Conservation (phyloP, 1,284 basidiomycete species). For the Stygiomarasmius scandens region DNA sequence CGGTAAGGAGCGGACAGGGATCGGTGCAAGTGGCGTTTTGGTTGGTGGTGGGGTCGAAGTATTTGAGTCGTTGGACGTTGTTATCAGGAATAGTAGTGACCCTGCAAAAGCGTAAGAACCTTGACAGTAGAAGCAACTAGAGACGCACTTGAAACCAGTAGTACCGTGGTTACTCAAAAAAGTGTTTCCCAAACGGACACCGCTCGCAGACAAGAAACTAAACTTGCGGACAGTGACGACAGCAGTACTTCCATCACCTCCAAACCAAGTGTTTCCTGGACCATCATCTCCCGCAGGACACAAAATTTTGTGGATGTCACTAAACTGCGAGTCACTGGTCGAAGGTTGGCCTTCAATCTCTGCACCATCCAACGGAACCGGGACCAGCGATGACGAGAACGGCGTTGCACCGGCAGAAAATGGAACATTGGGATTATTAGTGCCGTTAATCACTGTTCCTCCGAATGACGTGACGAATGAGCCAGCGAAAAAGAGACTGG, state of each 20-base stretch:
- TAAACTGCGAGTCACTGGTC: slow-evolving; percentile 64
- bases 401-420: slow-evolving; percentile 79
- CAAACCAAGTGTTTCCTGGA: slow-evolving; percentile 84
- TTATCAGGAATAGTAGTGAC: slow-evolving; percentile 90
- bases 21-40: slow-evolving; percentile 73
- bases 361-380: slow-evolving; percentile 73
- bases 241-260: slow-evolving; percentile 68
- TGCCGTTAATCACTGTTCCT: slow-evolving; percentile 54
- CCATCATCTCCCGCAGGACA: slow-evolving; percentile 86
- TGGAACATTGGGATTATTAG: slow-evolving; percentile 77
- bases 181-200: slow-evolving; percentile 90
- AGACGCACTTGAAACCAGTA: slow-evolving; percentile 76
- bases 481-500: slow-evolving; percentile 86
- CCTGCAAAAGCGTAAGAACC: slow-evolving; percentile 40
- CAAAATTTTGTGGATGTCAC: slow-evolving; percentile 74
- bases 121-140: slow-evolving; percentile 5
- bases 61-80: slow-evolving; percentile 73
- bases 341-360: slow-evolving; percentile 76
- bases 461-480: slow-evolving; percentile 79
- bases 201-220: slow-evolving; percentile 71
- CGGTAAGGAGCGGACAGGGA: slow-evolving; percentile 74
- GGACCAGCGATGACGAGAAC: slow-evolving; percentile 89
- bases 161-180: slow-evolving; percentile 82
- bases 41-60: slow-evolving; percentile 75
- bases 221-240: slow-evolving; percentile 80